Percentiles rank a stretch among this genome's conserved stretches.
These are phyloP conservation scores for Brettanomyces sp. DNA, from an alignment of 805 yeast species.

Conservation along the genomic window DNA sequence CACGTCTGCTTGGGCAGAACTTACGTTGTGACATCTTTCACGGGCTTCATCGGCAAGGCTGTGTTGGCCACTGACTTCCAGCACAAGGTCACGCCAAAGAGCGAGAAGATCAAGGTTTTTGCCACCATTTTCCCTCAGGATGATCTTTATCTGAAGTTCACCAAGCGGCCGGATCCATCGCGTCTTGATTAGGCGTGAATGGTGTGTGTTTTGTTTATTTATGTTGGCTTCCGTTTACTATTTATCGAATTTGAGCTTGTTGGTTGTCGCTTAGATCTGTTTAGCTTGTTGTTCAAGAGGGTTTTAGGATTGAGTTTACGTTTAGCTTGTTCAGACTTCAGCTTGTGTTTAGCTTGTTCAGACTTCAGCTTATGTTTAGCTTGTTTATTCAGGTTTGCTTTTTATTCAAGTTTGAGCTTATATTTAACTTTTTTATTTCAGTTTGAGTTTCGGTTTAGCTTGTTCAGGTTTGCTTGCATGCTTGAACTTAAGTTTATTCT, in stretches of 20 bases:
- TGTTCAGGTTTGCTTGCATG: too few species aligned
- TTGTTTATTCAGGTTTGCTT: too few species aligned
- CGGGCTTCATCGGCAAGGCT: slow-evolving; percentile 87
- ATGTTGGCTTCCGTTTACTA: not conserved
- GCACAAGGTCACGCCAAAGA: slow-evolving; percentile 73
- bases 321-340: too few species aligned
- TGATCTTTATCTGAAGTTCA: slow-evolving; percentile 76
- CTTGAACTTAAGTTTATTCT: too few species aligned
- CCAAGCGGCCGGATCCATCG: slow-evolving; percentile 38
- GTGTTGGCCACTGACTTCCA: slow-evolving; percentile 70
- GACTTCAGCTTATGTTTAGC: too few species aligned
- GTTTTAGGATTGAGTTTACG: not conserved
- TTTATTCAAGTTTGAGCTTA: too few species aligned
- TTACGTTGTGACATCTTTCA: slow-evolving; percentile 84
- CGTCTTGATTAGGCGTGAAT: not conserved
- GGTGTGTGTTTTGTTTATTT: not conserved
- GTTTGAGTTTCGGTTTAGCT: too few species aligned
- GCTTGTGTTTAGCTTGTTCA: too few species aligned
- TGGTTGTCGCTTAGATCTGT: not conserved
- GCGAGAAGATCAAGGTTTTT: slow-evolving; percentile 90
- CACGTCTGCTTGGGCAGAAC: slow-evolving; percentile 94
- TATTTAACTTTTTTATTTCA: too few species aligned
- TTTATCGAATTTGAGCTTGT: not conserved
- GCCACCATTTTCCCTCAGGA: slow-evolving; percentile 98
- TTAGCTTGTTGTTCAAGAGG: not conserved